Evolutionary conservation across 2,329 filamentous ascomycete genomes (phyloP).

Genomic region (Biscogniauxia marginata): DNA sequence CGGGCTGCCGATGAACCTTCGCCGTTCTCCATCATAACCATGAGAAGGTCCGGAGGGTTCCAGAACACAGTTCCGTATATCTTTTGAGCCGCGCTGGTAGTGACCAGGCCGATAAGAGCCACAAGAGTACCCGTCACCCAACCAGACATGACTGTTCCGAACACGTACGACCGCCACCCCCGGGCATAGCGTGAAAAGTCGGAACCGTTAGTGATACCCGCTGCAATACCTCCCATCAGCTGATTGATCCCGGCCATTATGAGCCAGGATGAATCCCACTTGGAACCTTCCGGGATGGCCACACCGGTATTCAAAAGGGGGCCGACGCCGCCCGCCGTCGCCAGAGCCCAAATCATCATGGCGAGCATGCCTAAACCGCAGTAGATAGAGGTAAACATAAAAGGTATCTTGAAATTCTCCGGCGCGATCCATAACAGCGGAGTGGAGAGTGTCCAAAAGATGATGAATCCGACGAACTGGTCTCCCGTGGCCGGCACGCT

Average conservation of each 20-base stretch:
- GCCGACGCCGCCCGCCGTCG: constrained; percentile 43
- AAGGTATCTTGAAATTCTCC: constrained; percentile 48
- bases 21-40: constrained; percentile 44
- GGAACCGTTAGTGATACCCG: constrained; percentile 35
- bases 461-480: constrained; percentile 48
- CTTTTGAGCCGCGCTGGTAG: constrained; percentile 42
- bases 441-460: constrained; percentile 50
- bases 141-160: constrained; percentile 39
- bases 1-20: constrained; percentile 35
- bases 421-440: constrained; percentile 50
- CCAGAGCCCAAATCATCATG: constrained; percentile 49
- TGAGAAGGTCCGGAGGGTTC: constrained; percentile 44
- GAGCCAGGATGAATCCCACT: constrained; percentile 42
- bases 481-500: constrained; percentile 39
- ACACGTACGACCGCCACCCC: constrained; percentile 34
- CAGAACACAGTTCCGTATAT: constrained; percentile 46
- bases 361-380: constrained; percentile 45
- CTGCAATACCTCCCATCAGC: constrained; percentile 38
- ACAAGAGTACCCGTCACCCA: constrained; percentile 41
- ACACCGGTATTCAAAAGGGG: constrained; percentile 40
- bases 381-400: constrained; percentile 42
- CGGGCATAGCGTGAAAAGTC: constrained; percentile 45
- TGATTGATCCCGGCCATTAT: constrained; percentile 46
- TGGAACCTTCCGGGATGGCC: constrained; percentile 33
- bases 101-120: constrained; percentile 42